Evolutionary conservation across 192 early-diverging fungal species (phyloP), one percentile per base, ranked within the genome.

Genomic region (Coemansia sp.): DNA sequence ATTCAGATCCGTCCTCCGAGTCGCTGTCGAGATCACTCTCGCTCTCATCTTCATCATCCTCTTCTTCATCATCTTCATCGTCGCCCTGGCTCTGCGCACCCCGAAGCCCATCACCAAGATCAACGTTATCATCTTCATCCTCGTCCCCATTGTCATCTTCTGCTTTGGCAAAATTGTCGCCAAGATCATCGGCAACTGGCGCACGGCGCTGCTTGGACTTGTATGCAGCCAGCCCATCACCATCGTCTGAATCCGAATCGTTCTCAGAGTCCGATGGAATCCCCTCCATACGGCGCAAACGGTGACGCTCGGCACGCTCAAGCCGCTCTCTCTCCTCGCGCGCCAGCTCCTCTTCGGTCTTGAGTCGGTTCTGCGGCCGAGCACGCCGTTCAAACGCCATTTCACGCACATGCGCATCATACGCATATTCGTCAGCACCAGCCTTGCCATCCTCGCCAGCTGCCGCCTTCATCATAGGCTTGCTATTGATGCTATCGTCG

Each of bases 261-360:
- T 76, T 51, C 19, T 85, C 82, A 16, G 74, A 73, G 52, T 76
- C 74, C 15, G 76, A 75, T 42, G 85, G 74, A 46, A 91, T 65
- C 13, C 95, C 95, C 47, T 94, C 85, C 93, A 95, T 94, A 58
- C 95, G 90, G 51, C 89, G 86, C 80, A 88, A 84, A 21, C 94
- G 85, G 39, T 87, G 86, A 32, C 86, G 76, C 84, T 99, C 97
- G 15, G 92, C 86, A 71, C 90, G 88, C 70, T 96, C 95, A n/a
- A 98, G 76, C 61, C 91, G 87, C 37, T 86, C 87, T 69, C 90
- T 90, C 46, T 93, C 94, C 66, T 95, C 95, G 40, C 88, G 65
- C 11, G 93, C 94, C 63, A 88, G 73, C 80, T 99, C 98, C 64
- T 96, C 94, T 72, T 97, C 96, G 8, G 94, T 95, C 84, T 98